phyloP scores from a whole-genome alignment of 208 protist species.

The Endotrypanum monterogeii region DNA sequence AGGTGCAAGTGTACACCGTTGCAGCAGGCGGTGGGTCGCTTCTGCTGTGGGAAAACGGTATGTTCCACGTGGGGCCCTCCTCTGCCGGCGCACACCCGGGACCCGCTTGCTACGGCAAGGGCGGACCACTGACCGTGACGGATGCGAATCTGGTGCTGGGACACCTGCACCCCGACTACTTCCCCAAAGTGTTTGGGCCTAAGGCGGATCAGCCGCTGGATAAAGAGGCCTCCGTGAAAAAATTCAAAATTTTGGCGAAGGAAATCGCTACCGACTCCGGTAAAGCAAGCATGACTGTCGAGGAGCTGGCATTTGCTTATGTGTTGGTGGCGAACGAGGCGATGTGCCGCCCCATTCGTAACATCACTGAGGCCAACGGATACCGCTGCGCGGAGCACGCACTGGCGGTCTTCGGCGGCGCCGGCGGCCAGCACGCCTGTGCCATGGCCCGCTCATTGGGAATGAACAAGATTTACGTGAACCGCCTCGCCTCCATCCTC shows the following conservation, averaged over 20 bases:
- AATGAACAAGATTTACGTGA: constrained; percentile 80
- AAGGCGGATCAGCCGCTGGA: constrained; percentile 70
- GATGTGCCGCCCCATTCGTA: constrained; percentile 95
- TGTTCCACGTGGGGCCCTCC: constrained; percentile 95
- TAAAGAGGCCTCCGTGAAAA: constrained; percentile 38
- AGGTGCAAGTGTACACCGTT: constrained; percentile 96
- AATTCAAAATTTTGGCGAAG: constrained; percentile 70
- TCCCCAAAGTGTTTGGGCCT: constrained; percentile 96
- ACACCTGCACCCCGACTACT: constrained; percentile 88
- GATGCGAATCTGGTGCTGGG: constrained; percentile 96
- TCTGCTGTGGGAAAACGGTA: constrained; percentile 86
- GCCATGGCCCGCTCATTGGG: constrained; percentile 89
- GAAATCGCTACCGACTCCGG: constrained; percentile 50
- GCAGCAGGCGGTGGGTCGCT: constrained; percentile 96
- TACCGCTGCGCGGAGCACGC: constrained; percentile 85
- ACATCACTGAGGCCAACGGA: constrained; percentile 92
- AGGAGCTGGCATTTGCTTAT: constrained; percentile 93
- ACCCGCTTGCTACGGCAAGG: constrained; percentile 95
- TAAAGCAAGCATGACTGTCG: constrained; percentile 22
- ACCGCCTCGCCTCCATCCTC: constrained; percentile 84
- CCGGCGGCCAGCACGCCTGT: constrained; percentile 94
- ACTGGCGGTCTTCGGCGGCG: constrained; percentile 95
- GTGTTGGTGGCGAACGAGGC: constrained; percentile 95
- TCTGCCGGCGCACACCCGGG: constrained; percentile 87
- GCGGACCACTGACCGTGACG: constrained; percentile 91